These are phyloP conservation scores for Vitellaria paradoxa DNA, from an alignment of 179 eudicot species.

Conservation along the genomic window DNA sequence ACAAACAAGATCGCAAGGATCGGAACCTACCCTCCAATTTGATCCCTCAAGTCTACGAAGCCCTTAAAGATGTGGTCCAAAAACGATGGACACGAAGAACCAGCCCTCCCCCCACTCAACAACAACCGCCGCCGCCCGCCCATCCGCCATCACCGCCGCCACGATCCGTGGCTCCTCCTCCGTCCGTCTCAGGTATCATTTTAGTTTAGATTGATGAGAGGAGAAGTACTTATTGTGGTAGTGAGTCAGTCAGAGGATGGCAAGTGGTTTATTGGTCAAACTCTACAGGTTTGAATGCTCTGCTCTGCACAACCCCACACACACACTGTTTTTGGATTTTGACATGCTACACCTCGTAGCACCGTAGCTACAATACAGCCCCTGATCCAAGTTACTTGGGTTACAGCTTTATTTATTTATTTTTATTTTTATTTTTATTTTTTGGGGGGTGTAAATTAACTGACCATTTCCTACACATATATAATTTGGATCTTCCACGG, in stretches of 20 bases:
- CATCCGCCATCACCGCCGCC: background rate
- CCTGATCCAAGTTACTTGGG: background rate
- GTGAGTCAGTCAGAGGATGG: background rate
- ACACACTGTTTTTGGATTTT: background rate
- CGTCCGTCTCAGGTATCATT: slow-evolving; percentile 10
- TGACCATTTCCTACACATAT: too few species aligned
- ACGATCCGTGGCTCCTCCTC: slow-evolving; percentile 9
- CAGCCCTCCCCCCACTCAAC: background rate
- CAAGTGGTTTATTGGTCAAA: slow-evolving; percentile 13
- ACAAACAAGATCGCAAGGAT: slow-evolving; percentile 14
- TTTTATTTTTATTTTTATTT: too few species aligned
- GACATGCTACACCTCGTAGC: background rate
- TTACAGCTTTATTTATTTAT: too few species aligned
- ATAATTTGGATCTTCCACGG: too few species aligned
- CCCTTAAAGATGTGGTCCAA: slow-evolving; percentile 14
- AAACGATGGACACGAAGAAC: background rate
- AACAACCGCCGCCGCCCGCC: background rate
- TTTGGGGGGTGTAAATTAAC: too few species aligned
- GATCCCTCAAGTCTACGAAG: slow-evolving; percentile 8
- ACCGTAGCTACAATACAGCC: background rate
- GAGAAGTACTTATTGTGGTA: background rate
- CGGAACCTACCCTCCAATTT: slow-evolving; percentile 18
- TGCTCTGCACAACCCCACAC: background rate
- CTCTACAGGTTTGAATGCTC: slow-evolving; percentile 12
- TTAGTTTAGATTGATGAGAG: background rate